Evolutionary conservation across 805 yeast species (phyloP).

Genomic region (Helenozyma rhizophorensis): DNA sequence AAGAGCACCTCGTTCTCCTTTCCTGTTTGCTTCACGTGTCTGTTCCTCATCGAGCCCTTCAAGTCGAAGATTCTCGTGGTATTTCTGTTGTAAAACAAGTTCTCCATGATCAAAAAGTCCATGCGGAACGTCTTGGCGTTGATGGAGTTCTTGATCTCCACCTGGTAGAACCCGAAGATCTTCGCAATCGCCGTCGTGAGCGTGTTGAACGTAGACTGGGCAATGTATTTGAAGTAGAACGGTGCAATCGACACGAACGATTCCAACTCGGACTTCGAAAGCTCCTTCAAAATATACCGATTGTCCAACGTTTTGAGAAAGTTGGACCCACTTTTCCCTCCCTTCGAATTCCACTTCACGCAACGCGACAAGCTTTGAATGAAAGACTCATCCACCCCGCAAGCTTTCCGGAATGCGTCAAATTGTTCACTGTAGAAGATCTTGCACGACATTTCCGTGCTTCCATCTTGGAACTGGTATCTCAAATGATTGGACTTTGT

Average conservation of each 20-base stretch:
- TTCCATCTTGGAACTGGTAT: slow-evolving; percentile 86
- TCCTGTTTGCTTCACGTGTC: slow-evolving; percentile 96
- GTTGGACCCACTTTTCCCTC: slow-evolving; percentile 95
- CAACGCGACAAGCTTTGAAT: slow-evolving; percentile 91
- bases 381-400: slow-evolving; percentile 70
- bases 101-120: slow-evolving; percentile 95
- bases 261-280: slow-evolving; percentile 83
- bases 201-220: slow-evolving; percentile 92
- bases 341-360: slow-evolving; percentile 91
- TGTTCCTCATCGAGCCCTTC: slow-evolving; percentile 96
- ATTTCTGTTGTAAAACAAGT: slow-evolving; percentile 77
- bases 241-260: slow-evolving; percentile 96
- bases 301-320: slow-evolving; percentile 90
- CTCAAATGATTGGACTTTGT: slow-evolving; percentile 85
- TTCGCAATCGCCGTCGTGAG: slow-evolving; percentile 93
- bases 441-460: slow-evolving; percentile 81
- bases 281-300: slow-evolving; percentile 82
- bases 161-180: slow-evolving; percentile 92
- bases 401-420: slow-evolving; percentile 84
- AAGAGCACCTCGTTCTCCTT: slow-evolving; percentile 88
- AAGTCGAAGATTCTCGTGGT: slow-evolving; percentile 87
- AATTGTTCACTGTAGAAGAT: slow-evolving; percentile 95
- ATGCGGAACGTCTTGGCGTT: slow-evolving; percentile 75
- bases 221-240: slow-evolving; percentile 91
- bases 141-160: slow-evolving; percentile 75